Evolutionary conservation across 2,329 filamentous ascomycete species (phyloP), one percentile per base, ranked within the genome.

Genomic region (Aspergillus vadensis): DNA sequence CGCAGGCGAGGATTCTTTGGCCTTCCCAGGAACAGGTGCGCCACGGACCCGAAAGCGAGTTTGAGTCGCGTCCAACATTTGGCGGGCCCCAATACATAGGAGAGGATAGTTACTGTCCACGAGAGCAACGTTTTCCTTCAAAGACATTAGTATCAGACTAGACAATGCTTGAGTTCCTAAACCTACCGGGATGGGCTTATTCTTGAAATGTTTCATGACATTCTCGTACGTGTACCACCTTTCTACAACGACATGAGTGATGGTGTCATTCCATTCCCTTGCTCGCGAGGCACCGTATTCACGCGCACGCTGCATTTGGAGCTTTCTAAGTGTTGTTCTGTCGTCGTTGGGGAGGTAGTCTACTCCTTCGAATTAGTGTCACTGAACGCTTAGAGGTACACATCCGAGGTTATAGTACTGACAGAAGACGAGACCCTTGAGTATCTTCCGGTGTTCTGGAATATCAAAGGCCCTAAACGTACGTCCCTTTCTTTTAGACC

Each of bases 171-270:
- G 21, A 36, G 9, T 43, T 17, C 48, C n/a, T 27, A 12, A 21
- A 74, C 81, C 69, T 66, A 83, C 82, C 21, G 85, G 82, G 52
- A 87, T 36, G 27, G 67, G 2, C 66, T 64, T 3, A 36, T 36
- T 80, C 74, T 5, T 80, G 30, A 59, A 71, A 62, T 85, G 81
- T 10, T 76, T 79, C 57, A 88, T 73, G 6, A 96, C 79, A 59
- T 92, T 85, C 4, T 81, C 75, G 70, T 87, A 93, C 0, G 78
- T 79, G 53, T 95, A 77, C 1, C 77, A 77, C 65, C 86, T 88
- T 70, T 97, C 93, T 1, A 92, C 88, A 60, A 98, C 83, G 52
- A 96, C 79, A 76, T 97, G 91, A 0, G 90, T 96, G 15, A 95
- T 85, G 21, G 76, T 76, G 0, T 73, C 68, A 30, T 75, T 74